Conservation (phyloP, 2,329 filamentous ascomycete species). For the Exophiala viscosa region DNA sequence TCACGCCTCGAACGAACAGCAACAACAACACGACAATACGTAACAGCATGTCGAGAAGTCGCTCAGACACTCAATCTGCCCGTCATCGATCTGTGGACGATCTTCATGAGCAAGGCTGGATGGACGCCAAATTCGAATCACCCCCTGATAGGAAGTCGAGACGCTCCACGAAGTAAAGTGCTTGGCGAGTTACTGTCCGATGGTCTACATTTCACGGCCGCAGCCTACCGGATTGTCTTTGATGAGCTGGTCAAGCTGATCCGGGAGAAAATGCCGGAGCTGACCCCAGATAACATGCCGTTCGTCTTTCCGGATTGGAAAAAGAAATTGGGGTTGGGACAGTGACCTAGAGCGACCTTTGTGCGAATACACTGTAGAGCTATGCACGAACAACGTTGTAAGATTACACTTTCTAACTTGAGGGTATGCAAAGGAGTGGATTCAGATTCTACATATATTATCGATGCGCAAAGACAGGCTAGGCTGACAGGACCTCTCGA, state of each 20-base stretch:
- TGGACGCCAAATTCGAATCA: slow-evolving; percentile 46
- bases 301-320: slow-evolving; percentile 54
- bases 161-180: slow-evolving; percentile 56
- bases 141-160: slow-evolving; percentile 54
- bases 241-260: slow-evolving; percentile 53
- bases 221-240: slow-evolving; percentile 56
- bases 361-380: too few species aligned
- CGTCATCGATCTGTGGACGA: slow-evolving; percentile 75
- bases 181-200: slow-evolving; percentile 23
- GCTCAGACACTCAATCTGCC: slow-evolving; percentile 55
- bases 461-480: slow-evolving; percentile 4
- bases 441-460: slow-evolving; percentile 19
- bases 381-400: background rate
- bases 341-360: background rate
- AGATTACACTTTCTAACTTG: background rate
- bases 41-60: slow-evolving; percentile 61
- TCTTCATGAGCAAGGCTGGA: slow-evolving; percentile 64
- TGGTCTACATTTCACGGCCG: slow-evolving; percentile 57
- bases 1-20: slow-evolving; percentile 55
- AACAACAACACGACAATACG: slow-evolving; percentile 60
- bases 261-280: slow-evolving; percentile 51
- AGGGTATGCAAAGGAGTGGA: slow-evolving; percentile 11
- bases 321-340: slow-evolving; percentile 9
- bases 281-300: slow-evolving; percentile 50
- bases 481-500: slow-evolving; percentile 2